A percentile compares a stretch with the other conserved stretches of the same genome.
Evolutionary conservation across 192 early-diverging fungal genomes (phyloP).

Genomic region (Linnemannia hyalina): DNA sequence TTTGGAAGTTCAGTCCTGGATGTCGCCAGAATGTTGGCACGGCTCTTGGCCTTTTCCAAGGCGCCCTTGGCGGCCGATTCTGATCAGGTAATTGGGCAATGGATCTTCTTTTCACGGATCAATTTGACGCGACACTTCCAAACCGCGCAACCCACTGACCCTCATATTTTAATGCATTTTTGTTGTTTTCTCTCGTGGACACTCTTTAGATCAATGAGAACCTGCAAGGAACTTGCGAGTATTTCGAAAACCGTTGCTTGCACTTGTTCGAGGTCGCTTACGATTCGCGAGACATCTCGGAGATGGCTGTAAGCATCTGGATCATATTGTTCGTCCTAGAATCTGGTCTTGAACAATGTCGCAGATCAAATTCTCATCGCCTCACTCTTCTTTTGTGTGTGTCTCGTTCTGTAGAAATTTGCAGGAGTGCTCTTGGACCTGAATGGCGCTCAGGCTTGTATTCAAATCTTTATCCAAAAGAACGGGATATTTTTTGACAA

Average conservation of each 20-base stretch:
- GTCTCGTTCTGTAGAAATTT: constrained; percentile 62
- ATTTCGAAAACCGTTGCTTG: constrained; percentile 80
- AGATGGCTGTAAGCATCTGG: constrained; percentile 70
- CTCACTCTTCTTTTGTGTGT: constrained; percentile 16
- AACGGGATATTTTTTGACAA: constrained; percentile 89
- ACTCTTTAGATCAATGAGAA: constrained; percentile 63
- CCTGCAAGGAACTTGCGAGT: constrained; percentile 78
- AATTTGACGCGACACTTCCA: not conserved
- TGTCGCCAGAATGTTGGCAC: constrained; percentile 70
- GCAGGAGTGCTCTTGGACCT: constrained; percentile 74
- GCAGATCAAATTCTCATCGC: not conserved
- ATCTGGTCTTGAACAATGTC: not conserved
- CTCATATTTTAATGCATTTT: not conserved
- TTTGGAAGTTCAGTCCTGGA: constrained; percentile 71
- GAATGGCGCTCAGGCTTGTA: constrained; percentile 78
- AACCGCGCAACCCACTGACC: not conserved
- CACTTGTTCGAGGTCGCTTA: constrained; percentile 86
- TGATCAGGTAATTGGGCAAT: constrained; percentile 64
- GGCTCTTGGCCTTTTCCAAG: constrained; percentile 66
- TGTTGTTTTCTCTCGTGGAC: not conserved
- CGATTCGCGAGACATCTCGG: constrained; percentile 68
- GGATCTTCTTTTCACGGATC: not conserved
- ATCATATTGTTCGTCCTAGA: not conserved
- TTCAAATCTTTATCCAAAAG: constrained; percentile 87
- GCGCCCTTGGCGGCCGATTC: constrained; percentile 66